phyloP scores from a whole-genome alignment of 768 basidiomycete species.

The Pisolithus tinctorius region DNA sequence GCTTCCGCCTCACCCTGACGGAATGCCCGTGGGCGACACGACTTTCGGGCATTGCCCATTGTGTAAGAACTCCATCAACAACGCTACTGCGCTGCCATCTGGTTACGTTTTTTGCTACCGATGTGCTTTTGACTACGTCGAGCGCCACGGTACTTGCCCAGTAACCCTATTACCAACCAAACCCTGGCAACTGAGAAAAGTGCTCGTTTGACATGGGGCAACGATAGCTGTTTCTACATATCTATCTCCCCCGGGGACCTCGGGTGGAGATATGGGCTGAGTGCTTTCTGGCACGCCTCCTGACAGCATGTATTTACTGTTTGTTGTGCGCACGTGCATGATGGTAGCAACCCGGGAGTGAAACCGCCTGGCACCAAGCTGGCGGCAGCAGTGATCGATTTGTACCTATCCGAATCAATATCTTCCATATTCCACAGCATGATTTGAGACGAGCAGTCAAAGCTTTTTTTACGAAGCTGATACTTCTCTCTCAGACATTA shows the following conservation, averaged over 20 bases:
- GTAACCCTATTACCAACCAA: conserved; percentile 73
- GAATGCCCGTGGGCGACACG: conserved; percentile 53
- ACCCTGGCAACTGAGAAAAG: conserved; percentile 82
- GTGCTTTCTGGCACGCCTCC: too few relatives aligned
- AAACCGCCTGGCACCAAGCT: background rate
- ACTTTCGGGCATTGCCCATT: conserved; percentile 83
- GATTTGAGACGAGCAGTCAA: conserved; percentile 16
- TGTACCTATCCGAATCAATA: conserved; percentile 2
- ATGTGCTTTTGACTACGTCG: conserved; percentile 80
- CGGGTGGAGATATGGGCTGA: too few relatives aligned
- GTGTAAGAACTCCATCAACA: conserved; percentile 65
- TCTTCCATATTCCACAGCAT: conserved; percentile 18
- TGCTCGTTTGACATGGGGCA: conserved; percentile 54
- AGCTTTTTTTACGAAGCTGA: conserved; percentile 4
- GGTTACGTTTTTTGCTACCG: conserved; percentile 95
- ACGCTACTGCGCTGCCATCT: conserved; percentile 85
- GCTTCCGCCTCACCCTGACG: conserved; percentile 67
- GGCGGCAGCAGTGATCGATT: background rate
- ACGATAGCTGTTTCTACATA: background rate
- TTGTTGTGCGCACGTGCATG: conserved; percentile 43
- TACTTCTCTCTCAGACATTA: background rate
- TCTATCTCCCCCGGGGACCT: too few relatives aligned
- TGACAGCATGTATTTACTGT: too few relatives aligned
- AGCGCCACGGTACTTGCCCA: conserved; percentile 74
- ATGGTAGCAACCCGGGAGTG: background rate